Percentiles rank a stretch among this genome's conserved stretches.
phyloP scores from a whole-genome alignment of 176 grass and related monocot species.

The Hordeum marinum region DNA sequence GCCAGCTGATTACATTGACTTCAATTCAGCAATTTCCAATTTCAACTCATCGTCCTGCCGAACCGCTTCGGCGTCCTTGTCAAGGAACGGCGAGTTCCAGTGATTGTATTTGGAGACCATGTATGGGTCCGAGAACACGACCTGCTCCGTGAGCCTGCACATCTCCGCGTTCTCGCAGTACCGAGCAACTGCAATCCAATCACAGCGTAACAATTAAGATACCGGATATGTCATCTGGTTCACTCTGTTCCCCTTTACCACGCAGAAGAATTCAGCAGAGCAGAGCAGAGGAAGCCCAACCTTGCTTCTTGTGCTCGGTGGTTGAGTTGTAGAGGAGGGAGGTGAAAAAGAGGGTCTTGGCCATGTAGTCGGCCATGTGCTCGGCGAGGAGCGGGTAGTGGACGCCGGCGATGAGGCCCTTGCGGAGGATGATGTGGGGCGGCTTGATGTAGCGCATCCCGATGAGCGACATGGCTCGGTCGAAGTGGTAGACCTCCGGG shows the following conservation, averaged over 20 bases:
- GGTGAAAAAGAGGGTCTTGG: conserved; percentile 91
- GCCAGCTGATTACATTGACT: conserved; percentile 50
- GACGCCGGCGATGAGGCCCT: conserved; percentile 86
- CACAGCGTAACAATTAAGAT: background rate
- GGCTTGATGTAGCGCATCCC: conserved; percentile 86
- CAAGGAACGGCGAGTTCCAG: conserved; percentile 77
- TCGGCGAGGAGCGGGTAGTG: conserved; percentile 77
- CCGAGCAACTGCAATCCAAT: conserved; percentile 60
- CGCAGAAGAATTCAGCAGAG: background rate
- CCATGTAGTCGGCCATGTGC: conserved; percentile 78
- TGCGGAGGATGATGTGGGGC: conserved; percentile 88
- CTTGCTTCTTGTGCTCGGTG: conserved; percentile 68
- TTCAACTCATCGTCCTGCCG: conserved; percentile 59
- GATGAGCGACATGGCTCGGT: conserved; percentile 74
- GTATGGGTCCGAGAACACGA: conserved; percentile 92
- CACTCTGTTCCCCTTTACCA: background rate
- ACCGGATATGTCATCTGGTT: background rate
- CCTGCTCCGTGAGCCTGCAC: conserved; percentile 87
- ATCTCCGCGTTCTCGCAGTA: conserved; percentile 84
- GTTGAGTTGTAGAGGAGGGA: conserved; percentile 70
- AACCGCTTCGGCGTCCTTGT: conserved; percentile 70
- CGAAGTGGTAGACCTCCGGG: conserved; percentile 95
- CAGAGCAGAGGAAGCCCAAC: conserved; percentile 14
- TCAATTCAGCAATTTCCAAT: conserved; percentile 66
- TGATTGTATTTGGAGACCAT: conserved; percentile 60